Conservation (phyloP, 805 yeast genomes). For the Saccharomycopsis fodiens region DNA sequence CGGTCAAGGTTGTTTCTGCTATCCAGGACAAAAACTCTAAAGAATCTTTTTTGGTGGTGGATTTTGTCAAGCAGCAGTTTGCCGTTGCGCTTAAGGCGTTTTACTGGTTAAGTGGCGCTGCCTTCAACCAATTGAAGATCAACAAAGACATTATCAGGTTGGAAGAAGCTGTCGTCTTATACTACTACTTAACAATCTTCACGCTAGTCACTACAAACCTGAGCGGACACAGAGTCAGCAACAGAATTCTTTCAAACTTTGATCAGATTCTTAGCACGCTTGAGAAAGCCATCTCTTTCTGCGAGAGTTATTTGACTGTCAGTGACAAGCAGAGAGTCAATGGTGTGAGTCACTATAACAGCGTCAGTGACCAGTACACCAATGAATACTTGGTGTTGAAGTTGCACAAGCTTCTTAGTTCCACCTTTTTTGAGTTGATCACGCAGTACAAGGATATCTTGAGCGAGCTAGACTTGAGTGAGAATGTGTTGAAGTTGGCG, state of each 20-base stretch:
- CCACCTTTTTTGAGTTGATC: conserved; percentile 9
- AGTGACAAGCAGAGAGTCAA: not conserved
- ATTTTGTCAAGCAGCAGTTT: conserved; percentile 3
- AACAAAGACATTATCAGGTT: conserved; percentile 8
- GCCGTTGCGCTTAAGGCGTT: not conserved
- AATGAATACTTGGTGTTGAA: conserved; percentile 13
- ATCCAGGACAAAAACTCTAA: conserved; percentile 16
- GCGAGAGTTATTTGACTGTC: conserved; percentile 12
- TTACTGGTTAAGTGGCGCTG: not conserved
- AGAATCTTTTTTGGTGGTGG: conserved; percentile 9
- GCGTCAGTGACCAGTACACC: conserved; percentile 8
- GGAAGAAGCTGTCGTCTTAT: conserved; percentile 10
- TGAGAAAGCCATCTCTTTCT: conserved; percentile 14
- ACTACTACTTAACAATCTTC: conserved; percentile 12
- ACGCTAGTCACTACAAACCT: conserved; percentile 13
- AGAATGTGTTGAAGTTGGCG: conserved; percentile 13
- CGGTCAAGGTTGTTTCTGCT: conserved; percentile 6
- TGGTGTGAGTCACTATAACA: conserved; percentile 4
- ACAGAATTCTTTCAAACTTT: conserved; percentile 13
- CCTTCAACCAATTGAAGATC: conserved; percentile 7
- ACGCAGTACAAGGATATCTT: conserved; percentile 13
- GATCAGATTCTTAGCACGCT: conserved; percentile 6
- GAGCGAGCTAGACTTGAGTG: conserved; percentile 15
- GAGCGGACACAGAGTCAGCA: conserved; percentile 8
- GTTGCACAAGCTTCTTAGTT: conserved; percentile 3